Percentiles rank a stretch among this genome's conserved stretches.
Conservation (phyloP, 352 stramenopile species). For the Peronospora tabacina region DNA sequence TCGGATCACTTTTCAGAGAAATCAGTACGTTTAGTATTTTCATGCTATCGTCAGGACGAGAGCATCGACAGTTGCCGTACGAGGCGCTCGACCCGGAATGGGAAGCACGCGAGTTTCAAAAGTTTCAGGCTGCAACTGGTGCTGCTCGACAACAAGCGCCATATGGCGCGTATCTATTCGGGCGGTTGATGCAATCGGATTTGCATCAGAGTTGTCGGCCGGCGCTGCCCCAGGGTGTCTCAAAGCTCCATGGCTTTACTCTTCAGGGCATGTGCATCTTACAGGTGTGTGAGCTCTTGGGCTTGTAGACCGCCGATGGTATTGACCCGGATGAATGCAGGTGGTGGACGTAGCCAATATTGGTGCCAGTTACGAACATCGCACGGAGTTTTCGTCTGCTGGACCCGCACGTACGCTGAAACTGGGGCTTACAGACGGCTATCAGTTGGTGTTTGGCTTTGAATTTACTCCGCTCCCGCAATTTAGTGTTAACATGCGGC, state of each 20-base stretch:
- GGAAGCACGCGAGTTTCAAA: slow-evolving; percentile 41
- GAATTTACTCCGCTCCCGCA: slow-evolving; percentile 51
- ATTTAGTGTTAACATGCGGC: slow-evolving; percentile 44
- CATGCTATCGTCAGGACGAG: slow-evolving; percentile 4
- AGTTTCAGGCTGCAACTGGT: slow-evolving; percentile 25
- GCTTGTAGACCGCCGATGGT: not conserved
- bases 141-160: slow-evolving; percentile 15
- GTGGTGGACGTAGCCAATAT: slow-evolving; percentile 78
- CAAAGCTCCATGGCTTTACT: slow-evolving; percentile 38
- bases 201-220: slow-evolving; percentile 59
- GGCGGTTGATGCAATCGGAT: slow-evolving; percentile 52
- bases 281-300: slow-evolving; percentile 33
- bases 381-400: slow-evolving; percentile 51
- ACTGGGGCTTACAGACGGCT: slow-evolving; percentile 69
- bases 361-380: slow-evolving; percentile 61
- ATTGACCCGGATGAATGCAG: slow-evolving; percentile 16
- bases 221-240: slow-evolving; percentile 43
- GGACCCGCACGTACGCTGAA: slow-evolving; percentile 69
- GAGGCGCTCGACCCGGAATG: slow-evolving; percentile 47
- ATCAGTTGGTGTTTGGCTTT: slow-evolving; percentile 69
- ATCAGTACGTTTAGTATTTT: not conserved
- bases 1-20: not conserved
- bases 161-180: slow-evolving; percentile 50
- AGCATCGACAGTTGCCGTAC: slow-evolving; percentile 38
- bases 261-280: slow-evolving; percentile 67